Percentiles rank a stretch among this genome's conserved stretches.
These are phyloP conservation scores for Termitomyces sp. DNA, from an alignment of 768 basidiomycete genomes.

Conservation along the genomic window DNA sequence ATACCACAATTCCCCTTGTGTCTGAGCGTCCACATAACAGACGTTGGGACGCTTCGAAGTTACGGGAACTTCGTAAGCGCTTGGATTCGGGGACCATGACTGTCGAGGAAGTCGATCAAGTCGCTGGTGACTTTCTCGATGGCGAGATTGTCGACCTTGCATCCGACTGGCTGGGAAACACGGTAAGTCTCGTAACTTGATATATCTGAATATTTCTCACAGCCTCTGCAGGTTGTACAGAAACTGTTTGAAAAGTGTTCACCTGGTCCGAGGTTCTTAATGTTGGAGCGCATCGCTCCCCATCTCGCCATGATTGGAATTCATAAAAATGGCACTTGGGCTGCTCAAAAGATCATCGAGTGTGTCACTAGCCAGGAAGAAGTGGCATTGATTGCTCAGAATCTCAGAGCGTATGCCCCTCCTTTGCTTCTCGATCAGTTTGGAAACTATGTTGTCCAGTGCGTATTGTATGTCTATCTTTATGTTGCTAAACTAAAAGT, in stretches of 20 bases:
- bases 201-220: conserved; percentile 4
- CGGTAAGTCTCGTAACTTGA: conserved; percentile 38
- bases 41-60: conserved; percentile 89
- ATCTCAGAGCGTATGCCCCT: conserved; percentile 87
- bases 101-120: conserved; percentile 83
- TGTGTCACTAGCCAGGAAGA: conserved; percentile 88
- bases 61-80: conserved; percentile 91
- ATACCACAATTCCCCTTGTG: conserved; percentile 89
- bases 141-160: conserved; percentile 93
- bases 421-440: conserved; percentile 93
- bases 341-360: conserved; percentile 98
- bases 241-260: conserved; percentile 94
- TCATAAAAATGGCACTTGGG: conserved; percentile 99
- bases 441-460: conserved; percentile 93
- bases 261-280: conserved; percentile 67
- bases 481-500: background rate
- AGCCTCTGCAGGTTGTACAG: conserved; percentile 70
- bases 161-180: conserved; percentile 98
- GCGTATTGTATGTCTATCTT: conserved; percentile 24
- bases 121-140: conserved; percentile 87
- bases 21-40: conserved; percentile 81
- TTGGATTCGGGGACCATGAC: conserved; percentile 87
- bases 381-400: conserved; percentile 75
- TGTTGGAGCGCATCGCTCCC: conserved; percentile 92
- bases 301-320: conserved; percentile 97